phyloP scores from a whole-genome alignment of 768 basidiomycete species.

The Chiua virens region DNA sequence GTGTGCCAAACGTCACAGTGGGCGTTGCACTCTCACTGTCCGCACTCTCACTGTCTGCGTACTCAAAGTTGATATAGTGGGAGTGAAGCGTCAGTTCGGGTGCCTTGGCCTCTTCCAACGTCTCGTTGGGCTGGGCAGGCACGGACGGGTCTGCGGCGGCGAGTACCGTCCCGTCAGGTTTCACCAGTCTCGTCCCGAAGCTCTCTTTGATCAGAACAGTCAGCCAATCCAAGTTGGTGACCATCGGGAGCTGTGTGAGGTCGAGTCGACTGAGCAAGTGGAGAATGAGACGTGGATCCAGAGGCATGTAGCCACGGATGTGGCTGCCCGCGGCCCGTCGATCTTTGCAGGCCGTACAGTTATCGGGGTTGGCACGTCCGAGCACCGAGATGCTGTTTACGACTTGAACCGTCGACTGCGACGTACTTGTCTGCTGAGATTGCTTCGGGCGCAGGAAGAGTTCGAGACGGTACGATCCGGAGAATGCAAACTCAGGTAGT shows the following conservation, averaged over 20 bases:
- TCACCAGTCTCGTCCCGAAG: conserved; percentile 12
- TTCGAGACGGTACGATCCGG: conserved; percentile 21
- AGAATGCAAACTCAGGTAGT: conserved; percentile 17
- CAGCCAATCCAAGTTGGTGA: conserved; percentile 2
- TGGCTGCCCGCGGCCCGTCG: conserved; percentile 9
- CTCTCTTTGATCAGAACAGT: conserved; percentile 1
- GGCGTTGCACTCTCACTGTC: not conserved
- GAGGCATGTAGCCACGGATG: conserved; percentile 15
- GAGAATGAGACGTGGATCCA: conserved; percentile 15
- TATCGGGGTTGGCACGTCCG: conserved; percentile 1
- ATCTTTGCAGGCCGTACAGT: conserved; percentile 10
- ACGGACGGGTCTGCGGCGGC: conserved; percentile 1
- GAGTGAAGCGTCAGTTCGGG: conserved; percentile 17
- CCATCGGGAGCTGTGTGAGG: not conserved
- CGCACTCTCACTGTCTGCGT: not conserved
- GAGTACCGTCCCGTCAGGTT: conserved; percentile 7
- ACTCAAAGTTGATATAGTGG: not conserved
- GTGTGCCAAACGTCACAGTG: not conserved
- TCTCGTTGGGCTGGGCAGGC: not conserved
- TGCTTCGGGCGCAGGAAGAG: conserved; percentile 10
- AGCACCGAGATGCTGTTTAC: conserved; percentile 18
- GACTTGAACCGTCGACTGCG: not conserved
- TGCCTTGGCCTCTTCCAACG: conserved; percentile 2
- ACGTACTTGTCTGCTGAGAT: not conserved
- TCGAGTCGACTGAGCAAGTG: conserved; percentile 4